Base-by-base conservation (phyloP, 495 filamentous ascomycete genomes). In the Penicillium verhagenii region DNA sequence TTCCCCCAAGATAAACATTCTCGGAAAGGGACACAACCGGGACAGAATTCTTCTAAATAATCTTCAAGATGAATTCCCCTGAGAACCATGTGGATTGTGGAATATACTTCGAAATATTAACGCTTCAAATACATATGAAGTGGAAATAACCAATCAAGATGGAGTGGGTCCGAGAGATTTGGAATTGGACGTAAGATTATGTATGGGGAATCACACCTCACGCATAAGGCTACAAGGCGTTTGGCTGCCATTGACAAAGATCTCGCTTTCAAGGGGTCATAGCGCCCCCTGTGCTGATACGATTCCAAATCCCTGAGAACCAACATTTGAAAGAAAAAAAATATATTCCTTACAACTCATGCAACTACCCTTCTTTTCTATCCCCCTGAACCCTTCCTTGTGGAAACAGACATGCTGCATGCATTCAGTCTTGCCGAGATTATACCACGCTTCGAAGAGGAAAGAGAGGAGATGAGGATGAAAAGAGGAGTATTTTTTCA, bases 101-200 rank as follows among this genome's bases (percentile, higher is more conserved):
- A 45, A 28, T 45, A 45, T 26, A 26, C 42, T 26, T 13, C 13
- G 37, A 16, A 1, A 16, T 16, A n/a, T 13, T 13, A 4, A 4
- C n/a, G n/a, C n/a, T n/a, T n/a, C n/a, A n/a, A n/a, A n/a, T n/a
- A n/a, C n/a, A n/a, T n/a, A n/a, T n/a, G n/a, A n/a, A 44, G 42
- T 24, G 45, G 24, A 16, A 8, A 29, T 4, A 19, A n/a, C 59
- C 54, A 61, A 61, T 61, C 10, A 61, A 3, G 18, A 18, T 8
- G 18, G 18, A 23, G 59, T 58, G 59, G 59, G 58, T 25, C 25
- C 28, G 38, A 29, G 3, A n/a, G 25, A 62, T 62, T 62, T 62
- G 59, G 59, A 62, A 62, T 62, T 58, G 9, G 2, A 31, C 18
- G 11, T 1, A n/a, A n/a, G n/a, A n/a, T n/a, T n/a, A 59, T 33